Percentiles rank a stretch among this genome's conserved stretches.
Evolutionary conservation across 352 stramenopile species (phyloP).

Genomic region (Pythium vanterpoolii): DNA sequence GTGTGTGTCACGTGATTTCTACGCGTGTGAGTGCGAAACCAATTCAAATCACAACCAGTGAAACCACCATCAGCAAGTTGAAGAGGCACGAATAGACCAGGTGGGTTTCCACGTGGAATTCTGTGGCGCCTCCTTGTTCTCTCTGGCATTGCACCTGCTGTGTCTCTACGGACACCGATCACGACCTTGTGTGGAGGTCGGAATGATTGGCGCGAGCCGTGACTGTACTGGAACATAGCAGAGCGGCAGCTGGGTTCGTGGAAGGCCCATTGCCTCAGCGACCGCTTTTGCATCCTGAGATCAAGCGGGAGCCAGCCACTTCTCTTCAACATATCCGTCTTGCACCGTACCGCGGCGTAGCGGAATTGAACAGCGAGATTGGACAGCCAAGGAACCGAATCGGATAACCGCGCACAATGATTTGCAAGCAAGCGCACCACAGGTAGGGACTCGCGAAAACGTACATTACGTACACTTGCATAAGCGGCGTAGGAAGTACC

Average conservation of each 20-base stretch:
- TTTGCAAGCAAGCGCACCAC: too few species aligned
- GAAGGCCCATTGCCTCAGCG: not conserved
- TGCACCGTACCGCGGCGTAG: too few species aligned
- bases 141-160: constrained; percentile 3
- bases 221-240: too few species aligned
- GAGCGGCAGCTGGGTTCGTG: not conserved
- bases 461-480: too few species aligned
- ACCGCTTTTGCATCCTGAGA: not conserved
- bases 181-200: too few species aligned
- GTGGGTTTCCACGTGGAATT: not conserved
- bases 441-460: too few species aligned
- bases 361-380: too few species aligned
- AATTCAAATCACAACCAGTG: not conserved
- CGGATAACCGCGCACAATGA: too few species aligned
- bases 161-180: not conserved
- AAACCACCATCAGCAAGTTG: not conserved
- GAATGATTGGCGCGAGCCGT: too few species aligned
- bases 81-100: not conserved
- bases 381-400: too few species aligned
- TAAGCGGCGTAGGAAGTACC: not conserved
- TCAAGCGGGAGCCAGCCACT: too few species aligned
- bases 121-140: not conserved
- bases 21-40: not conserved
- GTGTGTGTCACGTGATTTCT: not conserved
- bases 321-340: too few species aligned